Evolutionary conservation across 2,329 filamentous ascomycete genomes (phyloP), one percentile per base, ranked within the genome.

Genomic region (Talaromyces funiculosus): DNA sequence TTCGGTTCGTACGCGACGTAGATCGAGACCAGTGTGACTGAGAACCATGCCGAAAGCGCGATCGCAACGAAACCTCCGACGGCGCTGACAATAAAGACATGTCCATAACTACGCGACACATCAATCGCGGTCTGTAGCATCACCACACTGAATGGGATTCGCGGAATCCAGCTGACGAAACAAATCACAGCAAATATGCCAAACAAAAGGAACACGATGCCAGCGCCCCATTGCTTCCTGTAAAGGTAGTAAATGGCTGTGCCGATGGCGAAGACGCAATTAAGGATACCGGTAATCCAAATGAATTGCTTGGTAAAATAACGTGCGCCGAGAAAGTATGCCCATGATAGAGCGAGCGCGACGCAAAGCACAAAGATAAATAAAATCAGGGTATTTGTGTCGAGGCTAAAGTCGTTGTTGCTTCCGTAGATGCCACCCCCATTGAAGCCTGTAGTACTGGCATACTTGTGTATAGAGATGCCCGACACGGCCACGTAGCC

Each of bases 111-210:
- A 69, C 91, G 92, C 42, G 91, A 88, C 0, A 97, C 88, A 67
- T 96, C 89, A 67, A 96, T 91, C 22, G 87, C 83, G 0, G 90
- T 93, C 74, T 89, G 87, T 53, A 97, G 83, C 90, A 97, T 95
- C 63, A 97, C 79, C 0, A 90, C 90, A 8, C 89, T 92, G 74
- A 96, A 97, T 0, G 92, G 93, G 62, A 97, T 97, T 56, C 92
- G 84, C 18, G 85, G 87, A 59, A 93, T 93, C 92, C 93, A 97
- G 54, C 85, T 88, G 69, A 89, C 87, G 78, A 97, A 97, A 71
- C 87, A 91, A 70, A 96, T 82, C 60, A 90, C 83, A 62, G 88
- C 84, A 75, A 96, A 92, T 53, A 89, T 75, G n/a, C 84, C 81
- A 69, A 97, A 95, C 60, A 96, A 71, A 14, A 96, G 78, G 73